These are phyloP conservation scores for Monosporascus cannonballus DNA, from an alignment of 2,329 filamentous ascomycete genomes.

Conservation along the genomic window DNA sequence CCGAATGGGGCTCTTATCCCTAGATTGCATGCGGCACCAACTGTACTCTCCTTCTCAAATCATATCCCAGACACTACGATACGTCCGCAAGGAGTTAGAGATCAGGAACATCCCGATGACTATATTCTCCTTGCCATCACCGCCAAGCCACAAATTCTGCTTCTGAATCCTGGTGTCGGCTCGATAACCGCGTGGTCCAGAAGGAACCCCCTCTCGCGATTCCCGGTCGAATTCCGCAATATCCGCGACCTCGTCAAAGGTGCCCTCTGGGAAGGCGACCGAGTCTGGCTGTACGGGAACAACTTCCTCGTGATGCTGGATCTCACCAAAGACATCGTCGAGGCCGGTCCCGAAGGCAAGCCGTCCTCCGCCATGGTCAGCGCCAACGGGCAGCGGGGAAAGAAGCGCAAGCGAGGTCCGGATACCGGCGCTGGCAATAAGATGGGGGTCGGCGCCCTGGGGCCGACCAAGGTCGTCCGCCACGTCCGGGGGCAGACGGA, in stretches of 20 bases:
- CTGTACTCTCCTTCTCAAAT: slow-evolving; percentile 62
- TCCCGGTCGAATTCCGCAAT: slow-evolving; percentile 68
- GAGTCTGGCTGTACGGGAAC: slow-evolving; percentile 82
- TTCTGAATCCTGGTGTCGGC: slow-evolving; percentile 74
- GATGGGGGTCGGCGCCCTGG: slow-evolving; percentile 37
- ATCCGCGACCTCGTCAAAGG: slow-evolving; percentile 79
- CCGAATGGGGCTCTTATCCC: slow-evolving; percentile 64
- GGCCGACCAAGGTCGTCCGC: slow-evolving; percentile 22
- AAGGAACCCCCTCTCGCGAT: slow-evolving; percentile 67
- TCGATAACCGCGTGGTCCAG: slow-evolving; percentile 79
- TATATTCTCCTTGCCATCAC: slow-evolving; percentile 50
- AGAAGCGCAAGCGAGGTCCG: slow-evolving; percentile 49
- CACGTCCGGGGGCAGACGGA: slow-evolving; percentile 10
- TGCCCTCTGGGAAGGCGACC: slow-evolving; percentile 71
- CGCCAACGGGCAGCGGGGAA: slow-evolving; percentile 29
- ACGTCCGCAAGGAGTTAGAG: no score
- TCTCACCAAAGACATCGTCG: slow-evolving; percentile 60
- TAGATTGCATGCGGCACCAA: slow-evolving; percentile 58
- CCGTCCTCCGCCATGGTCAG: slow-evolving; percentile 20
- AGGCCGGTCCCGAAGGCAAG: slow-evolving; percentile 18
- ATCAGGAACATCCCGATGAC: slow-evolving; percentile 27
- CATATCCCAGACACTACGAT: slow-evolving; percentile 28
- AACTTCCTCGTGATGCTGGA: slow-evolving; percentile 93
- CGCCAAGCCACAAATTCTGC: slow-evolving; percentile 58
- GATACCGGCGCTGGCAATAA: slow-evolving; percentile 47